A percentile compares a stretch with the other conserved stretches of the same genome.
These are phyloP conservation scores for Rossbeevera mucosa DNA, from an alignment of 768 basidiomycete genomes.

Conservation along the genomic window DNA sequence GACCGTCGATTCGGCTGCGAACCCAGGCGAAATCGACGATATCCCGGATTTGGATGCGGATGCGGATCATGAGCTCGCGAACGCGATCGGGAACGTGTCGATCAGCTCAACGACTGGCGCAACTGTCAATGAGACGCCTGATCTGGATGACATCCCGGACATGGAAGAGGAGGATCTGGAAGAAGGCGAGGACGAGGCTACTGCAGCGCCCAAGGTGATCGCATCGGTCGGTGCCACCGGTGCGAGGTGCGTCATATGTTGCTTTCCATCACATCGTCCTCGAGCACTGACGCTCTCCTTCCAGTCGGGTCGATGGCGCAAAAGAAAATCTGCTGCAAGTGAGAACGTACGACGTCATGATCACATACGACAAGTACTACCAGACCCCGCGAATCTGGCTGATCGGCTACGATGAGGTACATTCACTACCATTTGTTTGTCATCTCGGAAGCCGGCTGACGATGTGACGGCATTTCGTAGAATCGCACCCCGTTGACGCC, in stretches of 20 bases:
- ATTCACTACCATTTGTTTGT: slow-evolving; percentile 3
- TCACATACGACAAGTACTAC: slow-evolving; percentile 99
- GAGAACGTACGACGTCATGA: slow-evolving; percentile 98
- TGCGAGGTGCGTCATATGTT: slow-evolving; percentile 40
- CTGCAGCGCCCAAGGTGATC: slow-evolving; percentile 52
- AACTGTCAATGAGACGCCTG: slow-evolving; percentile 60
- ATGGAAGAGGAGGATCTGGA: slow-evolving; percentile 95
- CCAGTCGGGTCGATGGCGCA: slow-evolving; percentile 58
- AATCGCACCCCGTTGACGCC: slow-evolving; percentile 86
- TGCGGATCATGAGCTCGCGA: slow-evolving; percentile 42
- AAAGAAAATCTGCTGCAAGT: slow-evolving; percentile 89
- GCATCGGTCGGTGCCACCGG: slow-evolving; percentile 37
- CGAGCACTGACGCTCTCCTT: slow-evolving; percentile 2
- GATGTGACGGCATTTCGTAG: slow-evolving; percentile 35
- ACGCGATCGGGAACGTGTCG: slow-evolving; percentile 44
- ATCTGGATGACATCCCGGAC: slow-evolving; percentile 97
- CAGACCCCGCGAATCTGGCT: slow-evolving; percentile 98
- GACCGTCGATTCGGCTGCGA: slow-evolving; percentile 47
- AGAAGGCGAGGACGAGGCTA: slow-evolving; percentile 85
- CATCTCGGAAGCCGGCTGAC: slow-evolving; percentile 4
- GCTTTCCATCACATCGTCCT: not conserved
- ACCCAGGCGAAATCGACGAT: slow-evolving; percentile 70
- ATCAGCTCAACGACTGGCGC: slow-evolving; percentile 35
- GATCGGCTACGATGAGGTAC: slow-evolving; percentile 93
- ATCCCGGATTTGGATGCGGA: slow-evolving; percentile 88